A percentile compares a stretch with the other conserved stretches of the same genome.
Evolutionary conservation across 257 asterid genomes (phyloP).

Genomic region (Nicotiana otophora): DNA sequence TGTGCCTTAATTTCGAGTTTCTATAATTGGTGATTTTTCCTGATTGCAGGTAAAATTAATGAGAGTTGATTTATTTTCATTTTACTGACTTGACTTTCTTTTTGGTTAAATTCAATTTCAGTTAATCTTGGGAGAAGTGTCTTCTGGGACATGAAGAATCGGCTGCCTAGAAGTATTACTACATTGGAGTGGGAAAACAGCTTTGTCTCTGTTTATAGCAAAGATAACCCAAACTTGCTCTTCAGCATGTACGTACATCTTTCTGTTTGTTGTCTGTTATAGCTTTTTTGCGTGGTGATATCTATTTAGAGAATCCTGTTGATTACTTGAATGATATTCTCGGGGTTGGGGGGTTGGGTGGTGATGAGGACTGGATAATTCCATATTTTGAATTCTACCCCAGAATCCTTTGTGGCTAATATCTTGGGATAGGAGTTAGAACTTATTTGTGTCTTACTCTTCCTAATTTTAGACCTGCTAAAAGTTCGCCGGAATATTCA

Average conservation of each 20-base stretch:
- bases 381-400: not conserved
- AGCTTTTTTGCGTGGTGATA: not conserved
- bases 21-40: not conserved
- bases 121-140: constrained; percentile 98
- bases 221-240: constrained; percentile 93
- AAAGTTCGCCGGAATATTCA: not conserved
- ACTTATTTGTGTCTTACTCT: not conserved
- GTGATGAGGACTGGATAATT: not conserved
- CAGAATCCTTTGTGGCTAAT: not conserved
- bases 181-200: constrained; percentile 98
- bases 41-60: not conserved
- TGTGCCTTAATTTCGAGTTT: not conserved
- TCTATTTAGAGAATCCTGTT: not conserved
- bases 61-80: not conserved
- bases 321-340: not conserved
- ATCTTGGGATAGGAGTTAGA: not conserved
- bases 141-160: constrained; percentile 99
- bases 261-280: not conserved
- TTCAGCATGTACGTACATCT: constrained; percentile 75
- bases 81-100: constrained; percentile 13
- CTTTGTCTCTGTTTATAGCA: constrained; percentile 97
- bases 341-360: not conserved
- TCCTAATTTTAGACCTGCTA: not conserved
- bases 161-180: constrained; percentile 93
- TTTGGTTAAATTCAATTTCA: constrained; percentile 26